These are phyloP conservation scores for Kwoniella mangroviensis DNA, from an alignment of 768 basidiomycete species.

Conservation along the genomic window DNA sequence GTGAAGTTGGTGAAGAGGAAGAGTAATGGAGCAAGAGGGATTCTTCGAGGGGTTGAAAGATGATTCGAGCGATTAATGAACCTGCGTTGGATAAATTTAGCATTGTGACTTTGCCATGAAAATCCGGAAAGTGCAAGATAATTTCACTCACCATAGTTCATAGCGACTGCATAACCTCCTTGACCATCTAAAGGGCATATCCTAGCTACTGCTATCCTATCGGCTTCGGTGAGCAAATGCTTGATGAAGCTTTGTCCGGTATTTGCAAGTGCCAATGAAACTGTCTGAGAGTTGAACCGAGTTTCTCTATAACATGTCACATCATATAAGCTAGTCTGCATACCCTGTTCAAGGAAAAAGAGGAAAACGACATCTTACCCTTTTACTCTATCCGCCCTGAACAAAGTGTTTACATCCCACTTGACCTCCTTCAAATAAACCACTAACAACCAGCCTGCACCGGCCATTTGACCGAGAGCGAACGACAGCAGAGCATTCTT, in stretches of 20 bases:
- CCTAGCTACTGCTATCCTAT: slow-evolving; percentile 83
- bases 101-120: too few relatives aligned
- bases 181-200: slow-evolving; percentile 84
- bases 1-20: slow-evolving; percentile 59
- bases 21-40: slow-evolving; percentile 88
- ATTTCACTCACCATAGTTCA: slow-evolving; percentile 80
- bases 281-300: slow-evolving; percentile 54
- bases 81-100: too few relatives aligned
- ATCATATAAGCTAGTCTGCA: neutral
- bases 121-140: neutral
- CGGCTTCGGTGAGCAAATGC: slow-evolving; percentile 93
- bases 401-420: slow-evolving; percentile 9
- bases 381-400: slow-evolving; percentile 12
- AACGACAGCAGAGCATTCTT: slow-evolving; percentile 73
- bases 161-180: slow-evolving; percentile 92
- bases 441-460: slow-evolving; percentile 66
- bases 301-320: neutral
- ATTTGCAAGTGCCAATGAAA: slow-evolving; percentile 77
- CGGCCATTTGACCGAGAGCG: slow-evolving; percentile 79
- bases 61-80: slow-evolving; percentile 84
- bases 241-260: slow-evolving; percentile 88
- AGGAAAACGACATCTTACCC: slow-evolving; percentile 19
- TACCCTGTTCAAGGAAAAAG: too few relatives aligned
- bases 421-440: slow-evolving; percentile 63
- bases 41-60: slow-evolving; percentile 96